A percentile compares a stretch with the other conserved stretches of the same genome.
Conservation (phyloP, 2,329 filamentous ascomycete genomes). For the Endothia cerciana region DNA sequence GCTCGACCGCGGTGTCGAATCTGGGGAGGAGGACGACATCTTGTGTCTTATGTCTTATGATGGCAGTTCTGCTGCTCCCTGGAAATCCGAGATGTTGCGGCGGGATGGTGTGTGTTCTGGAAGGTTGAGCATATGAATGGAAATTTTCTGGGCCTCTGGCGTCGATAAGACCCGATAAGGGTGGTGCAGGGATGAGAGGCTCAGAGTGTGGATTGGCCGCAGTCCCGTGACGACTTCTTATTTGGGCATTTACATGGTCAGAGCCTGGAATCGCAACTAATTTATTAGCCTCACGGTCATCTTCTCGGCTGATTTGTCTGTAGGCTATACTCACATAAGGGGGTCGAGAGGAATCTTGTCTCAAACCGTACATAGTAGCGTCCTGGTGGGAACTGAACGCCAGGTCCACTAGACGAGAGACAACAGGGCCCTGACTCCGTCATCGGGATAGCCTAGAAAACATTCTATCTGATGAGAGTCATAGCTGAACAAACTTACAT, state of each 20-base stretch:
- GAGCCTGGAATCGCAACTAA: background rate
- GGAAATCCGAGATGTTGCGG: background rate
- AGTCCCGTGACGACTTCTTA: background rate
- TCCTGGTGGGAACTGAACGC: background rate
- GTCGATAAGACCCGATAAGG: slow-evolving; percentile 10
- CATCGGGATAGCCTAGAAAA: slow-evolving; percentile 27
- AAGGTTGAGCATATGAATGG: background rate
- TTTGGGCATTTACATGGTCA: background rate
- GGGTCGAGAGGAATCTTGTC: background rate
- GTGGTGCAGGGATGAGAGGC: background rate
- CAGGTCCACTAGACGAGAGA: slow-evolving; percentile 14
- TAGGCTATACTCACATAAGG: background rate
- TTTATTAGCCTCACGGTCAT: background rate
- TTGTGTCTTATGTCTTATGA: background rate
- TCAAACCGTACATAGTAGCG: background rate
- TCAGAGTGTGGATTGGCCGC: background rate
- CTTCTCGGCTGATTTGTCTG: background rate
- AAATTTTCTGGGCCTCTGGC: slow-evolving; percentile 14
- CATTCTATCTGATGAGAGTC: slow-evolving; percentile 20
- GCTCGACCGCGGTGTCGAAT: slow-evolving; percentile 14
- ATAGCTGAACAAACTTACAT: slow-evolving; percentile 1
- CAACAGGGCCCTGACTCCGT: slow-evolving; percentile 23
- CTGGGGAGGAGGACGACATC: slow-evolving; percentile 11
- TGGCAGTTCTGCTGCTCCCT: background rate
- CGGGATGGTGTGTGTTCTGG: background rate